phyloP scores from a whole-genome alignment of 345 rosid species.

The Aurinia saxatilis region DNA sequence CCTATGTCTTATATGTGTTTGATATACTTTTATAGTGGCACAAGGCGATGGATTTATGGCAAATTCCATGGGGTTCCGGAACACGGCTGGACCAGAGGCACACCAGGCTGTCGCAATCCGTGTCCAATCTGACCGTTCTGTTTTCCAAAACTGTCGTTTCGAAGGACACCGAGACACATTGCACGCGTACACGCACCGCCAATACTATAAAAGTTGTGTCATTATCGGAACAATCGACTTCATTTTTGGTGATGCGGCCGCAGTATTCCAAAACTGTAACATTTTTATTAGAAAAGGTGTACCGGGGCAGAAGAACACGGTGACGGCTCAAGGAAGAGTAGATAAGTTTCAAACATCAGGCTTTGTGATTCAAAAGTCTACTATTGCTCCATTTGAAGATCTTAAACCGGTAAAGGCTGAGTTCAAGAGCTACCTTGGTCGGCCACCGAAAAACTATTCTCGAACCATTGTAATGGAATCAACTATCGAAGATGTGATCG shows the following conservation, averaged over 20 bases:
- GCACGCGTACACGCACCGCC: slow-evolving; percentile 72
- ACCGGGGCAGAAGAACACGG: slow-evolving; percentile 44
- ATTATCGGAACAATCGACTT: slow-evolving; percentile 69
- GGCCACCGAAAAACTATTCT: slow-evolving; percentile 71
- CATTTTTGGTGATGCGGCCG: slow-evolving; percentile 85
- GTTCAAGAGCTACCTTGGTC: slow-evolving; percentile 58
- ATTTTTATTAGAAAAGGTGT: slow-evolving; percentile 52
- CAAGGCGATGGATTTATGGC: slow-evolving; percentile 62
- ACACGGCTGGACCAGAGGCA: slow-evolving; percentile 74
- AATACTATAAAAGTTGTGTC: slow-evolving; percentile 64
- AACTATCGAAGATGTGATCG: slow-evolving; percentile 47
- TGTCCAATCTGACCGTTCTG: slow-evolving; percentile 54
- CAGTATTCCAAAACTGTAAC: slow-evolving; percentile 67
- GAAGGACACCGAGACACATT: slow-evolving; percentile 78
- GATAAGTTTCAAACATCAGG: slow-evolving; percentile 65
- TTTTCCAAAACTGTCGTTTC: slow-evolving; percentile 69
- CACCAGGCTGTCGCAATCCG: slow-evolving; percentile 76
- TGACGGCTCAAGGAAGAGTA: slow-evolving; percentile 61
- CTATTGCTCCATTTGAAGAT: slow-evolving; percentile 38
- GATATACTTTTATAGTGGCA: slow-evolving; percentile 37
- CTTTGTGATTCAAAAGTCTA: slow-evolving; percentile 64
- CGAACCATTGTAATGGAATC: slow-evolving; percentile 77
- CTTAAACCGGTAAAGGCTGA: slow-evolving; percentile 34
- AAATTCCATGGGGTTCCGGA: slow-evolving; percentile 70
- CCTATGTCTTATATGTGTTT: background rate